A percentile compares a stretch with the other conserved stretches of the same genome.
Evolutionary conservation across 2,329 filamentous ascomycete genomes (phyloP).

Genomic region (Cladophialophora chaetospira): DNA sequence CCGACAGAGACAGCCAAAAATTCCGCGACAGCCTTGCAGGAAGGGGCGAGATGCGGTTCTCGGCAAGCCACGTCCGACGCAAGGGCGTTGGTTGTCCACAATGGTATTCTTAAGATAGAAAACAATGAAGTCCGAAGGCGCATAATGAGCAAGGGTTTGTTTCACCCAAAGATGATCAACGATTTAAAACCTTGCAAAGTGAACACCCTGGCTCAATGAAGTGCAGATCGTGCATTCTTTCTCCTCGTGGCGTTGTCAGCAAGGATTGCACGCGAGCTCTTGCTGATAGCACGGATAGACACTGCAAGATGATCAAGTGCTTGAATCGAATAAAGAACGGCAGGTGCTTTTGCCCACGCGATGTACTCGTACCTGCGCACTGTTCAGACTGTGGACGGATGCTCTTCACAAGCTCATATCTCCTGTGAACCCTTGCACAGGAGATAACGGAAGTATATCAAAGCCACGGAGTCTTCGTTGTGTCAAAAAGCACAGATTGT

Average conservation of each 20-base stretch:
- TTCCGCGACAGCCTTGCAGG: constrained; percentile 1
- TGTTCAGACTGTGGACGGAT: too few species aligned
- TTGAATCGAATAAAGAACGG: background rate
- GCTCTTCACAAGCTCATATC: too few species aligned
- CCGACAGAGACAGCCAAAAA: background rate
- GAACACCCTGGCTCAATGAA: background rate
- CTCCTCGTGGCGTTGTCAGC: constrained; percentile 8
- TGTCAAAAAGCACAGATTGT: too few species aligned
- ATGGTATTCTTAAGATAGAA: constrained; percentile 14
- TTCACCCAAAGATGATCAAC: constrained; percentile 5
- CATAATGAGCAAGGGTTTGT: constrained; percentile 8
- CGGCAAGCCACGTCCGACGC: constrained; percentile 19
- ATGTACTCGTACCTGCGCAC: too few species aligned
- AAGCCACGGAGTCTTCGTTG: too few species aligned
- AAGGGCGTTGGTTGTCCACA: constrained; percentile 19
- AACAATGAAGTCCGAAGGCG: constrained; percentile 10
- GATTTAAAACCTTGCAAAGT: background rate
- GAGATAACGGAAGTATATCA: too few species aligned
- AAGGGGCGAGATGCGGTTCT: background rate
- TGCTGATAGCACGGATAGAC: background rate
- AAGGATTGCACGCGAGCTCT: constrained; percentile 4
- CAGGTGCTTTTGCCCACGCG: too few species aligned
- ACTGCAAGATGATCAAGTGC: background rate
- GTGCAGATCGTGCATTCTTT: constrained; percentile 6
- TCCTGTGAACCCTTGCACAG: too few species aligned